A percentile compares a stretch with the other conserved stretches of the same genome.
These are phyloP conservation scores for Mycena indigotica DNA, from an alignment of 768 basidiomycete genomes.

Conservation along the genomic window DNA sequence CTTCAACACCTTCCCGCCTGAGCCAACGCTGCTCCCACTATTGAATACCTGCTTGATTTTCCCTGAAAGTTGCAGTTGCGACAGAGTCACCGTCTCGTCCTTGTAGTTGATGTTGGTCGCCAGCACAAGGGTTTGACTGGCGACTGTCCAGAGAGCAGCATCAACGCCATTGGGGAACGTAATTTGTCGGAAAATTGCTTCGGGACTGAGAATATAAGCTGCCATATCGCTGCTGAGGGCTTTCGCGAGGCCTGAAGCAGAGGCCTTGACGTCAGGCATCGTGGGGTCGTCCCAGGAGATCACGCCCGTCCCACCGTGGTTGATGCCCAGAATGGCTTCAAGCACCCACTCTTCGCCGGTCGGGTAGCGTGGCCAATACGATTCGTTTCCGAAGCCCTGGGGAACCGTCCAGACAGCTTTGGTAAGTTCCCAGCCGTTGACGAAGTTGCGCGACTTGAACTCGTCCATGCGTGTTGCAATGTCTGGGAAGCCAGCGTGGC, in stretches of 20 bases:
- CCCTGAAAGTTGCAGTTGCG: slow-evolving; percentile 20
- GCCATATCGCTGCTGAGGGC: slow-evolving; percentile 45
- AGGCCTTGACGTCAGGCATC: slow-evolving; percentile 51
- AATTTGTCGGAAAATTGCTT: slow-evolving; percentile 42
- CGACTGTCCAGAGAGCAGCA: slow-evolving; percentile 52
- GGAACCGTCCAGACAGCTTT: slow-evolving; percentile 81
- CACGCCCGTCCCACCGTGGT: slow-evolving; percentile 62
- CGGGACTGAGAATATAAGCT: slow-evolving; percentile 47
- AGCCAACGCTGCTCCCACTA: slow-evolving; percentile 25
- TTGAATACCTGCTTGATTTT: slow-evolving; percentile 26
- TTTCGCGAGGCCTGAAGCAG: slow-evolving; percentile 51
- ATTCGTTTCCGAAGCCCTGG: slow-evolving; percentile 70
- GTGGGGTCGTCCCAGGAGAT: slow-evolving; percentile 61
- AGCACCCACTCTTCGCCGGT: slow-evolving; percentile 73
- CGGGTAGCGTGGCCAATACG: slow-evolving; percentile 64
- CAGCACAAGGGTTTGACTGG: slow-evolving; percentile 45
- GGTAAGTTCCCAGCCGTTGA: slow-evolving; percentile 67
- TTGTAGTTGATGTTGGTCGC: slow-evolving; percentile 54
- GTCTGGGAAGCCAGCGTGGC: slow-evolving; percentile 70
- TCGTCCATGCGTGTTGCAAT: slow-evolving; percentile 68
- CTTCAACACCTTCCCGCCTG: slow-evolving; percentile 14
- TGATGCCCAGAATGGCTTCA: slow-evolving; percentile 65
- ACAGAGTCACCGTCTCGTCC: slow-evolving; percentile 33
- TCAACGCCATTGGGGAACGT: slow-evolving; percentile 45
- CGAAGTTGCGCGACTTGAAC: slow-evolving; percentile 58